Base-by-base conservation (phyloP, 163 green algal genomes). In the Scenedesmus sp. region DNA sequence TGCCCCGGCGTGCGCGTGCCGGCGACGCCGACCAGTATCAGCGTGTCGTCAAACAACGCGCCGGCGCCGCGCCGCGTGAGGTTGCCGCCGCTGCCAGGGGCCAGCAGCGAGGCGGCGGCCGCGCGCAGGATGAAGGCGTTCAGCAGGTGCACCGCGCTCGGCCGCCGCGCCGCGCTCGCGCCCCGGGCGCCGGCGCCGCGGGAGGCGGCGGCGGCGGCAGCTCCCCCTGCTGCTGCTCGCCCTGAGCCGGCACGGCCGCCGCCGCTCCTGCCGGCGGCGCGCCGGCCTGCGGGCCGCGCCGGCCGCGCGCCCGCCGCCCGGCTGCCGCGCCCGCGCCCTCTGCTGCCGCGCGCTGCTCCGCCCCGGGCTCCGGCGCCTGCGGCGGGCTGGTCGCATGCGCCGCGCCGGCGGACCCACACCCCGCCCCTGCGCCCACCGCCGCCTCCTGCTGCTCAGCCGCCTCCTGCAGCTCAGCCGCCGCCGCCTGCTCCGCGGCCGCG, bases 141-240 rank as follows among this genome's bases (percentile, higher is more conserved):
- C 48, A 75, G 18, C 20, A 39, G 29, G 26, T 62, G 44, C 18
- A 63, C 44, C 28, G 66, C 29, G 18, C 20, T n/a, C 5, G 29
- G 15, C 39, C 58, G 42, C 29, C 48, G 29, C 28, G 66, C 48
- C 28, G 50, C 39, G 66, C 58, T 26, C 29, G n/a, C n/a, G n/a
- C n/a, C n/a, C n/a, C n/a, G n/a, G n/a, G n/a, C 31, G n/a, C 29
- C 58, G 42, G 57, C 57, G 34, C 28, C 24, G 20, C 34, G 7
- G 14, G 9, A 60, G 45, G 44, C 22, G 7, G 44, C 14, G 9
- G n/a, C 44, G 39, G 39, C 22, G 56, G 63, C 63, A 60, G 39
- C 22, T 72, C 44, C 44, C 60, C 44, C 63, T 73, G 64, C 44
- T 62, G 44, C 29, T 50, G 64, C 56, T 73, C 64, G 26, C 44